Evolutionary conservation across 2,329 filamentous ascomycete species (phyloP), one percentile per base, ranked within the genome.

Genomic region (Pseudocercospora vitis): DNA sequence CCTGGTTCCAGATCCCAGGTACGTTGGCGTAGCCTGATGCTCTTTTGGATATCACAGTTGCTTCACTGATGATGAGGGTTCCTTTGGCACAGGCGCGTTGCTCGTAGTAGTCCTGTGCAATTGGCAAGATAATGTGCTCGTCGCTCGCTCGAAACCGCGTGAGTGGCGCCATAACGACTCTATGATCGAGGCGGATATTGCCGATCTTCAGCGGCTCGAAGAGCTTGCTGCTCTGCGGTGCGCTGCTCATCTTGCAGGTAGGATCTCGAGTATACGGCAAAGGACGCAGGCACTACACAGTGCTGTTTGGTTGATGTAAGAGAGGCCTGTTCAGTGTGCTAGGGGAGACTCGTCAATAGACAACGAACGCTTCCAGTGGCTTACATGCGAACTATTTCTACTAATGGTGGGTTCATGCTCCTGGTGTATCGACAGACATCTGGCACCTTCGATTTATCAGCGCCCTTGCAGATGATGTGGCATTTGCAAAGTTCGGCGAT

Each of bases 141-240:
- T 74, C 73, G 44, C 74, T 70, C 18, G 11, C 23, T 16, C 37
- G 37, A 12, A 40, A 40, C 19, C 37, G 37, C 8, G 81, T 84
- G 50, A 85, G 70, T 3, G 82, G 81, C 1, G 81, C 76, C 71
- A 85, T 76, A 32, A 73, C 75, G 32, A 85, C 63, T 37, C 77
- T 76, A 62, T 78, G 73, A 26, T 69, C 62, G 31, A 80, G 72
- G 11, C 68, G 57, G 56, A 71, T 61, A 26, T 65, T 59, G 18
- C 77, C 77, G n/a, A 78, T 64, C 19, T 65, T 59, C 23, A 79
- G 60, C 12, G 76, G 74, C 40, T 70, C 48, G 56, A 74, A 73
- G 32, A 76, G 68, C 55, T 48, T 52, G 28, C 45, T 52, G 21
- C 45, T 35, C n/a, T 33, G 53, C 47, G 50, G 53, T 40, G 48